Base-by-base conservation (phyloP, 2,329 filamentous ascomycete species). In the Monilinia vaccinii-corymbosi region DNA sequence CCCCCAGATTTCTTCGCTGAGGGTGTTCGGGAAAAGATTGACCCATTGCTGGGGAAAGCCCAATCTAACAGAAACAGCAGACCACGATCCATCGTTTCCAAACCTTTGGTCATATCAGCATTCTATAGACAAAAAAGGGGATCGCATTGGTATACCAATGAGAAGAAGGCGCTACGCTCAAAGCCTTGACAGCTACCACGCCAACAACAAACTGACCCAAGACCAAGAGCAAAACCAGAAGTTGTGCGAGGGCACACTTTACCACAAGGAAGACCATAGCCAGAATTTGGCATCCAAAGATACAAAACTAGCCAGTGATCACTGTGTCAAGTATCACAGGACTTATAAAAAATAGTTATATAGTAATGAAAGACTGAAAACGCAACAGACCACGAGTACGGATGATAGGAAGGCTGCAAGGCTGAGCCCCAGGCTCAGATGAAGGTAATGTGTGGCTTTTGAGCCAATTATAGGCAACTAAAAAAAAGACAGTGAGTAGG, bases 51-150 rank as follows among this genome's bases (percentile, higher is more conserved):
- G 70, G 16, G 82, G 80, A 9, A 73, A 75, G 55, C 84, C 84
- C 23, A 81, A 77, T 66, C 75, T 80, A 62, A 91, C 76, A 14
- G 76, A 77, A 64, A 89, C 83, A 8, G 86, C 82, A 18, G 87
- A 90, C 88, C 88, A 92, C 63, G 79, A 79, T 11, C 87, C 87
- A 70, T 89, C 86, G 64, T 81, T 78, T 51, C 84, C 84, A 63
- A 81, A 78, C 82, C 82, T 84, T 58, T 45, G 2, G 23, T 18
- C 18, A 2, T 28, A 40, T 60, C 28, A 60, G 50, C 31, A 56
- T 34, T n/a, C 3, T n/a, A 11, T 28, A 23, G 11, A 28, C 1
- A 13, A 14, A 34, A 34, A 4, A 10, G 21, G 28, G 36, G 4
- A 10, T 25, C 8, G 13, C 9, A 32, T 38, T 16, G 21, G 53